Evolutionary conservation across 2,329 filamentous ascomycete genomes (phyloP).

Genomic region (Tolypocladium amazonense): DNA sequence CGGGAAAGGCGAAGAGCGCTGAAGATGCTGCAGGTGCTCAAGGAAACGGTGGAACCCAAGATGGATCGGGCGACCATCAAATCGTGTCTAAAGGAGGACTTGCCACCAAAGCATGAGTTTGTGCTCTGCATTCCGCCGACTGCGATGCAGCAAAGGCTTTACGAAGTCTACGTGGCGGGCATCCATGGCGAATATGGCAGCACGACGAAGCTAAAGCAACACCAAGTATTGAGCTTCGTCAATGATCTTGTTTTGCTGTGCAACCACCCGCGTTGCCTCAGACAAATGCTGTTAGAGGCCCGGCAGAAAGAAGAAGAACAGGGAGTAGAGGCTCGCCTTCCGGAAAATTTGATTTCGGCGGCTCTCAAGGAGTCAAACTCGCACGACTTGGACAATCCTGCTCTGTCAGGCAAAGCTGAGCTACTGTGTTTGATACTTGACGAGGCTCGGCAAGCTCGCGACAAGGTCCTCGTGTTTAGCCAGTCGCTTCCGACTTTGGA

Average conservation of each 20-base stretch:
- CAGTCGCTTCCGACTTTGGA: conserved; percentile 60
- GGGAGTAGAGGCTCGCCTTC: conserved; percentile 8
- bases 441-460: conserved; percentile 46
- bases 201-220: conserved; percentile 1
- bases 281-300: conserved; percentile 17
- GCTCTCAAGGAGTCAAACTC: conserved; percentile 25
- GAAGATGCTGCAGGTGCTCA: conserved; percentile 60
- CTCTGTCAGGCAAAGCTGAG: conserved; percentile 56
- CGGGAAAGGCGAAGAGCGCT: conserved; percentile 47
- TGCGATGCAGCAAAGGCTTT: conserved; percentile 50
- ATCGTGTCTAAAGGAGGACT: conserved; percentile 49
- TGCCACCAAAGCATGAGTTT: conserved; percentile 74
- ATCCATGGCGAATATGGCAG: conserved; percentile 1
- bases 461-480: conserved; percentile 76
- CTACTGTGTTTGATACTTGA: conserved; percentile 61
- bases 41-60: conserved; percentile 63
- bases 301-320: conserved; percentile 2
- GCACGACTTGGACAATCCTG: conserved; percentile 30
- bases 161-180: conserved; percentile 36
- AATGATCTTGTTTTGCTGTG: conserved; percentile 35
- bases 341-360: conserved; percentile 13
- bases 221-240: conserved; percentile 23
- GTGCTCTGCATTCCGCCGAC: conserved; percentile 66
- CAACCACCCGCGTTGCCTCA: conserved; percentile 40
- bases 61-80: conserved; percentile 63